A percentile compares a stretch with the other conserved stretches of the same genome.
Evolutionary conservation across 2,329 filamentous ascomycete genomes (phyloP).

Genomic region (Leptographium wingfieldii): DNA sequence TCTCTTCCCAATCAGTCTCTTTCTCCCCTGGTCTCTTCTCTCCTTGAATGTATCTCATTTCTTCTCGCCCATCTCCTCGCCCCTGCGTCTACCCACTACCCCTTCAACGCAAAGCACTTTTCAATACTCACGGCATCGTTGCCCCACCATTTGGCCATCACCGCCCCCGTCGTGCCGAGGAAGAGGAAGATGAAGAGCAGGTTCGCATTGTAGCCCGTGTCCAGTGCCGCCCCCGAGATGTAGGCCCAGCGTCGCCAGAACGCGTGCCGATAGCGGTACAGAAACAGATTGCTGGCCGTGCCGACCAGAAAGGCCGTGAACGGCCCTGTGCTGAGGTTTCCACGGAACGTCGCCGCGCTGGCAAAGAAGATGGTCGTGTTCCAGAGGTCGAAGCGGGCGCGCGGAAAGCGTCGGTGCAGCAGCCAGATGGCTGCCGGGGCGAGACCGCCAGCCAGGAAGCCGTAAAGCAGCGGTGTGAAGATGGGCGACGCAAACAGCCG

Average conservation of each 20-base stretch:
- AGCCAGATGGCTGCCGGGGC: conserved; percentile 9
- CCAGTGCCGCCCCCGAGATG: conserved; percentile 11
- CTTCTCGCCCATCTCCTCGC: not conserved
- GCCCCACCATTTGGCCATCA: conserved; percentile 14
- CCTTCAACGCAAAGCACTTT: conserved; percentile 8
- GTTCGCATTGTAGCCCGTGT: conserved; percentile 13
- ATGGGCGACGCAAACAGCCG: conserved; percentile 11
- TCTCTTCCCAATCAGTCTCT: not conserved
- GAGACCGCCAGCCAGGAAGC: conserved; percentile 11
- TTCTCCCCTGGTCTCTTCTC: not conserved
- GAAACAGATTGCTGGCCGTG: conserved; percentile 11
- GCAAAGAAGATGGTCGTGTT: conserved; percentile 15
- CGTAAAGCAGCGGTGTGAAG: conserved; percentile 11
- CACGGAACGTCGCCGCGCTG: conserved; percentile 9
- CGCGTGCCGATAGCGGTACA: conserved; percentile 10
- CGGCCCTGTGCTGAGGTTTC: conserved; percentile 12
- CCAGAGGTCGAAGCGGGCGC: conserved; percentile 12
- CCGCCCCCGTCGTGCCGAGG: conserved; percentile 9
- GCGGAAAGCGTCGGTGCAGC: conserved; percentile 11
- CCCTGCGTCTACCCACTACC: not conserved
- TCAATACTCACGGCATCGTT: conserved; percentile 10
- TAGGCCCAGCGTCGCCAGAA: conserved; percentile 13
- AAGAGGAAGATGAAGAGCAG: conserved; percentile 13
- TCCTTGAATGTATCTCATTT: not conserved
- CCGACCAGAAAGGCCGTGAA: conserved; percentile 11